A percentile compares a stretch with the other conserved stretches of the same genome.
phyloP scores from a whole-genome alignment of 371 early-diverging fungal species.

The Choanephora cucurbitarum region DNA sequence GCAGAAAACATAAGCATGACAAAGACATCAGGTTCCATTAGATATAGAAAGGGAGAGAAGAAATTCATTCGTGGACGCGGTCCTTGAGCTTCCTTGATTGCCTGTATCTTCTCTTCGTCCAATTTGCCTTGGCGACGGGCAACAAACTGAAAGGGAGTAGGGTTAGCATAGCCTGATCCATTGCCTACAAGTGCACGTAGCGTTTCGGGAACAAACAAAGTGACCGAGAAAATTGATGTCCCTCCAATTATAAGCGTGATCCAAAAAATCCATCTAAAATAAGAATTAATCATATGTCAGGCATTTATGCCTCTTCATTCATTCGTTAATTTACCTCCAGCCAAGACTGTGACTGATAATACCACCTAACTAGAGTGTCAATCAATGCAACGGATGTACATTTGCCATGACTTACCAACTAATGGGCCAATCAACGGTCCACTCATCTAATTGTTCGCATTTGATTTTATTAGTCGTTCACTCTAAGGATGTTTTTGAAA shows the following conservation, averaged over 20 bases:
- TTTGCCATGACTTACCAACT: too few relatives aligned
- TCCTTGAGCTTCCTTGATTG: neutral
- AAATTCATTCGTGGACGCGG: constrained; percentile 6
- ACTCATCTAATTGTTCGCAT: neutral
- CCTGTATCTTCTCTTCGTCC: constrained; percentile 1
- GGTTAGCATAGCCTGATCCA: constrained; percentile 46
- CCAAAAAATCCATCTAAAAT: constrained; percentile 42
- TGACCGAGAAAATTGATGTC: constrained; percentile 10
- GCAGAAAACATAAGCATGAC: constrained; percentile 16
- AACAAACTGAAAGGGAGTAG: constrained; percentile 36
- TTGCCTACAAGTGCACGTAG: constrained; percentile 52
- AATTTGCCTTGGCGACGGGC: neutral
- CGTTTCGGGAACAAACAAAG: constrained; percentile 39
- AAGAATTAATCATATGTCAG: neutral
- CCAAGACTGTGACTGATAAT: constrained; percentile 7
- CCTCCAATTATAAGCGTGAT: constrained; percentile 27
- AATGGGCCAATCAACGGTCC: constrained; percentile 53
- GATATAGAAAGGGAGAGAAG: constrained; percentile 21
- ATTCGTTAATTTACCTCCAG: constrained; percentile 13
- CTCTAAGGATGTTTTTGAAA: too few relatives aligned
- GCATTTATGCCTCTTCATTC: neutral
- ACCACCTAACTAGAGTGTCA: constrained; percentile 5
- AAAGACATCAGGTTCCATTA: constrained; percentile 20
- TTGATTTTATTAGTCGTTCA: too few relatives aligned
- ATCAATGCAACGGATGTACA: too few relatives aligned